phyloP scores from a whole-genome alignment of 345 rosid species.

The Rubroshorea leprosula region DNA sequence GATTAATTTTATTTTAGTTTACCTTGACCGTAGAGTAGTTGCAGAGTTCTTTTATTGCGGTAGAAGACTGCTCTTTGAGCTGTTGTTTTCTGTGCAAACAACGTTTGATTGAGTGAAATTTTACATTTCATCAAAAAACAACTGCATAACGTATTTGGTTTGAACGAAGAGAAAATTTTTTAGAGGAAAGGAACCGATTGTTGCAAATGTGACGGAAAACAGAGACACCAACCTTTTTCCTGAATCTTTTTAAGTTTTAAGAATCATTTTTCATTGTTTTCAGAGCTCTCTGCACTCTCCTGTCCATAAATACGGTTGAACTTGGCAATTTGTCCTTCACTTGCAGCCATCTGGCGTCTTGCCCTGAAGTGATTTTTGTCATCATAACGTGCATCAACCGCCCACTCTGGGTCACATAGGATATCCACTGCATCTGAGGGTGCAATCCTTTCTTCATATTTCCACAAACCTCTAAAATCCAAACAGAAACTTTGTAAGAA shows the following conservation, averaged over 20 bases:
- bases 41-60: too few species aligned
- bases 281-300: constrained; percentile 36
- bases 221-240: not conserved
- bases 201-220: too few species aligned
- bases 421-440: constrained; percentile 97
- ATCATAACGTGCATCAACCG: constrained; percentile 82
- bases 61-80: too few species aligned
- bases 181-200: too few species aligned
- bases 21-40: too few species aligned
- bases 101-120: too few species aligned
- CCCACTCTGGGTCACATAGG: constrained; percentile 87
- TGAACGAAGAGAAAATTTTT: too few species aligned
- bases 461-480: constrained; percentile 10
- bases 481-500: not conserved
- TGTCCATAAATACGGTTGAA: constrained; percentile 68
- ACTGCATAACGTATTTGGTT: too few species aligned
- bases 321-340: constrained; percentile 79
- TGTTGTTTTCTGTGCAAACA: too few species aligned
- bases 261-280: constrained; percentile 21
- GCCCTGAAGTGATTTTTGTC: constrained; percentile 87
- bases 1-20: too few species aligned
- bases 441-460: constrained; percentile 90
- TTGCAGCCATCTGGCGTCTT: constrained; percentile 82
- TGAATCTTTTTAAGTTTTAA: not conserved
- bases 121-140: too few species aligned